Percentiles rank a stretch among this genome's conserved stretches.
phyloP scores from a whole-genome alignment of 257 asterid species.

The Datura wrightii region DNA sequence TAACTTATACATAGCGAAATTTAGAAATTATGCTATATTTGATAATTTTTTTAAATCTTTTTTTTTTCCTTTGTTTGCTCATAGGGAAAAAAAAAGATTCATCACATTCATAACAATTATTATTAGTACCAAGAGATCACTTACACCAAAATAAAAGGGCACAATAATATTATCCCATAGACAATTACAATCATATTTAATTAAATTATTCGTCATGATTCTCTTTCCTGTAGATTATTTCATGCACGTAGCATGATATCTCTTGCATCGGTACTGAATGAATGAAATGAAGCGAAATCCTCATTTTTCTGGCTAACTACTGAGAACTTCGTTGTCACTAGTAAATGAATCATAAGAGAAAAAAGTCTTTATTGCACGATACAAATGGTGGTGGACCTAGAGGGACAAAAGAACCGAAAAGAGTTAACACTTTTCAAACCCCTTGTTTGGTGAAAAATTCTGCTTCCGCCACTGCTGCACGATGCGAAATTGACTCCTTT shows the following conservation, averaged over 20 bases:
- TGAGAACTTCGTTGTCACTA: too few species aligned
- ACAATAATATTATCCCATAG: neutral
- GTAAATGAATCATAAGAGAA: too few species aligned
- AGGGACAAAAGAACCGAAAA: too few species aligned
- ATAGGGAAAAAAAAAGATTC: neutral
- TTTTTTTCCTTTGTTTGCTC: neutral
- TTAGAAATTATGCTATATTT: too few species aligned
- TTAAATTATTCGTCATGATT: neutral
- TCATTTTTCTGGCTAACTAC: too few species aligned
- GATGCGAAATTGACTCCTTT: neutral
- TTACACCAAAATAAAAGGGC: neutral
- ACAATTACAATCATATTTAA: neutral
- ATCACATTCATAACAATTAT: neutral
- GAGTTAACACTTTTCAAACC: too few species aligned
- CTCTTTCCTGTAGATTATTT: neutral
- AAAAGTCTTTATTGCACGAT: too few species aligned
- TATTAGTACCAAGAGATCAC: neutral
- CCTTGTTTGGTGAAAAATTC: neutral
- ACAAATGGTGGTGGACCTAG: too few species aligned
- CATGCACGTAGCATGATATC: neutral
- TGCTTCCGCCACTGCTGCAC: neutral
- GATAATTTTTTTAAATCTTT: too few species aligned
- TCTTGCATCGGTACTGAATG: neutral
- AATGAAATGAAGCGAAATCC: too few species aligned
- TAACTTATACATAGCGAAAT: too few species aligned